phyloP scores from a whole-genome alignment of 2,329 filamentous ascomycete species.

The Botryotinia calthae region DNA sequence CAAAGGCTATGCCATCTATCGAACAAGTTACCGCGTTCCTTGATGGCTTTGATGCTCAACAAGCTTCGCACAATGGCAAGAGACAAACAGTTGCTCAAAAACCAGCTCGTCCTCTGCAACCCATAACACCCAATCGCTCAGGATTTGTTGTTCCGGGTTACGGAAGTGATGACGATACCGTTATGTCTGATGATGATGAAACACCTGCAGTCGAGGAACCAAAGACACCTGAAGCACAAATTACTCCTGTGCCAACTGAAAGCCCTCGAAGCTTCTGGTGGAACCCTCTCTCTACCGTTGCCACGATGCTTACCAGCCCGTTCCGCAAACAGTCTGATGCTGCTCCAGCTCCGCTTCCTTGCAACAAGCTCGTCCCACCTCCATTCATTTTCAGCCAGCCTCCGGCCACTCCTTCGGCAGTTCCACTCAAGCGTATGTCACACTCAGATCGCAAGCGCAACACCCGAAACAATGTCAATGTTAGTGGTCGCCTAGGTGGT shows the following conservation, averaged over 20 bases:
- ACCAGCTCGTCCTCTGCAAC: background rate
- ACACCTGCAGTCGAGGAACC: background rate
- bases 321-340: conserved; percentile 11
- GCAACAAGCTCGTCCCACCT: background rate
- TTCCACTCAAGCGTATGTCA: background rate
- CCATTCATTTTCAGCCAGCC: conserved; percentile 15
- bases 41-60: conserved; percentile 10
- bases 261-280: background rate
- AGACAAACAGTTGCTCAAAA: background rate
- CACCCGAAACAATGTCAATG: background rate
- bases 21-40: conserved; percentile 20
- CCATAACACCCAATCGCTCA: background rate
- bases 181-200: background rate
- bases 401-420: background rate
- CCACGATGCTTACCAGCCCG: conserved; percentile 1
- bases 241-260: background rate
- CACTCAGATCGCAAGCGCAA: conserved; percentile 20
- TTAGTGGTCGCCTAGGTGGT: conserved; percentile 1
- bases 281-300: background rate
- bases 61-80: background rate
- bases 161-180: background rate
- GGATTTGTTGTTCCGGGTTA: conserved; percentile 4
- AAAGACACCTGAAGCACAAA: background rate
- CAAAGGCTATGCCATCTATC: conserved; percentile 15
- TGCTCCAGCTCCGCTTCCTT: background rate